These are phyloP conservation scores for Mycena albidolilacea DNA, from an alignment of 768 basidiomycete genomes.

Conservation along the genomic window DNA sequence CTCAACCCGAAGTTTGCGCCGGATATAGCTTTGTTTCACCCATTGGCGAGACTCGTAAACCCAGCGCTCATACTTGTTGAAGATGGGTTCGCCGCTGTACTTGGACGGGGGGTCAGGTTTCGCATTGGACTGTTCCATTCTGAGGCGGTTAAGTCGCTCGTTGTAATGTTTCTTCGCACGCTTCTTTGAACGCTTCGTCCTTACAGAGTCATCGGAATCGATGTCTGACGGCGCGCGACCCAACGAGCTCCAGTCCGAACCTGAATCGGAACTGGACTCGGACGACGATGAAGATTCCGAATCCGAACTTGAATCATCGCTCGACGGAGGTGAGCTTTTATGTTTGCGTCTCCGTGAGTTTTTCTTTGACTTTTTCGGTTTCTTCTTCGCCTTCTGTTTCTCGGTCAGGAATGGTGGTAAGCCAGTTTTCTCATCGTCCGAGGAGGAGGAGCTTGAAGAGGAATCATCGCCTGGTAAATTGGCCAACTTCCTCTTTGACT, in stretches of 20 bases:
- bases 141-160: conserved; percentile 17
- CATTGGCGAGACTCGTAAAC: conserved; percentile 20
- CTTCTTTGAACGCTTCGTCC: conserved; percentile 22
- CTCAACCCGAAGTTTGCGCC: not conserved
- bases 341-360: no score
- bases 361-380: no score
- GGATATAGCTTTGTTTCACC: conserved; percentile 14
- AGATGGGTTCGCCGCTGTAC: conserved; percentile 31
- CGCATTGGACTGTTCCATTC: conserved; percentile 34
- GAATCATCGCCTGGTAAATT: not conserved
- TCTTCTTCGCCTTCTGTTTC: no score
- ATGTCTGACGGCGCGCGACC: no score
- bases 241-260: no score
- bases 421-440: not conserved
- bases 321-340: no score
- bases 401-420: no score
- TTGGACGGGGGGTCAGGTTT: conserved; percentile 29
- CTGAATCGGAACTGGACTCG: not conserved
- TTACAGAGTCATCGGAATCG: not conserved
- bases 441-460: no score
- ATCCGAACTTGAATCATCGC: not conserved
- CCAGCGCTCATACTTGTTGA: conserved; percentile 26
- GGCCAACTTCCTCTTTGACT: no score
- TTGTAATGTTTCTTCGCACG: not conserved
- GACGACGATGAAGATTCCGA: not conserved